These are phyloP conservation scores for Laguncularia racemosa DNA, from an alignment of 345 rosid species.

Conservation along the genomic window DNA sequence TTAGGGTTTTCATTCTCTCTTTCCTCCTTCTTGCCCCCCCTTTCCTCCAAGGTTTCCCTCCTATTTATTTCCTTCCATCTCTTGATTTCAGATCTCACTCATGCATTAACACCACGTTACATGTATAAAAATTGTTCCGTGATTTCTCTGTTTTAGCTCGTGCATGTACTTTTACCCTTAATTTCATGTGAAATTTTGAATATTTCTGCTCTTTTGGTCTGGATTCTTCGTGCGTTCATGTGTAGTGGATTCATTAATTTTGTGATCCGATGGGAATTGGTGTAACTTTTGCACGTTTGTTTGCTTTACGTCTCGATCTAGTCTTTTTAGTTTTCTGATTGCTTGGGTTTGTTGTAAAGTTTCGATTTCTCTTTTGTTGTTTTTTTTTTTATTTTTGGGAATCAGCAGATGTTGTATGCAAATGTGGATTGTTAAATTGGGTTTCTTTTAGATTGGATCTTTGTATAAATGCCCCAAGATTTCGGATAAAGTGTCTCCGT, in stretches of 20 bases:
- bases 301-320: background rate
- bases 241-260: no score
- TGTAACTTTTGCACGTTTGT: background rate
- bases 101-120: background rate
- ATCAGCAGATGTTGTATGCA: no score
- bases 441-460: no score
- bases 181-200: no score
- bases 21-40: conserved; percentile 60
- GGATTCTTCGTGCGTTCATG: background rate
- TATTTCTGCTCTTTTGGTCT: background rate
- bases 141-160: background rate
- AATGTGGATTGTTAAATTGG: no score
- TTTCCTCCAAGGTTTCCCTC: conserved; percentile 54
- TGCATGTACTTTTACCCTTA: no score
- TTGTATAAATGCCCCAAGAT: no score
- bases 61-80: background rate
- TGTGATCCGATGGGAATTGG: no score
- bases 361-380: background rate
- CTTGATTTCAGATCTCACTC: conserved; percentile 31
- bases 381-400: no score
- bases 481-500: no score
- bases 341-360: conserved; percentile 10
- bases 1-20: conserved; percentile 60
- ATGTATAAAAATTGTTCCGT: background rate
- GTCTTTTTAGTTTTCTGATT: background rate